Conservation (phyloP, 2,329 filamentous ascomycete species). For the Phaeosphaeria sp. region DNA sequence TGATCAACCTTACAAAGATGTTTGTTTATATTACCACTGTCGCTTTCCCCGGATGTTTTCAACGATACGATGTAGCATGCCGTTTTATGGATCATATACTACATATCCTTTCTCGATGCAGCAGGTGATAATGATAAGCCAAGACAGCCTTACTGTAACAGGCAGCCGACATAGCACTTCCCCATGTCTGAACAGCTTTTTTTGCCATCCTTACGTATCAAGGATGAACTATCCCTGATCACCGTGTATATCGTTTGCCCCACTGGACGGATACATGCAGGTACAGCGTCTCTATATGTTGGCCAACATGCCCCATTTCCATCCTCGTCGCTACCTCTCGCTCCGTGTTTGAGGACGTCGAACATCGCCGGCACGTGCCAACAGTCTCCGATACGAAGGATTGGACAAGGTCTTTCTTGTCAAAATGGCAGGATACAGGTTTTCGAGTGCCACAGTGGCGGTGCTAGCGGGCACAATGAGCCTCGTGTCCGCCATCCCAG, state of each 20-base stretch:
- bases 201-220: conserved; percentile 6
- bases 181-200: conserved; percentile 1
- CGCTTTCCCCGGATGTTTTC: not conserved
- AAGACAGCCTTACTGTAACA: conserved; percentile 5
- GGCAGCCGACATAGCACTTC: conserved; percentile 2
- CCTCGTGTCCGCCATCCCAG: conserved; percentile 21
- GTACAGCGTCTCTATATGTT: conserved; percentile 1
- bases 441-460: conserved; percentile 10
- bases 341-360: not conserved
- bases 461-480: conserved; percentile 10
- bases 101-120: conserved; percentile 4
- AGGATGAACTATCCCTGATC: not conserved
- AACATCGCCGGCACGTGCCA: not conserved
- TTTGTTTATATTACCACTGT: not conserved
- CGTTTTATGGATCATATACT: not conserved
- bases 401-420: not conserved
- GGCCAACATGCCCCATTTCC: not conserved
- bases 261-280: conserved; percentile 1
- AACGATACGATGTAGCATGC: not conserved
- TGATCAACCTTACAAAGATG: not conserved
- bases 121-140: conserved; percentile 12
- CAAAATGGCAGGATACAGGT: not conserved
- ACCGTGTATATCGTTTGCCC: not conserved
- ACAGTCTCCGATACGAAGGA: not conserved
- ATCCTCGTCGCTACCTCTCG: not conserved